A percentile compares a stretch with the other conserved stretches of the same genome.
These are phyloP conservation scores for Spironucleus salmonicida DNA, from an alignment of 208 protist genomes.

Conservation along the genomic window DNA sequence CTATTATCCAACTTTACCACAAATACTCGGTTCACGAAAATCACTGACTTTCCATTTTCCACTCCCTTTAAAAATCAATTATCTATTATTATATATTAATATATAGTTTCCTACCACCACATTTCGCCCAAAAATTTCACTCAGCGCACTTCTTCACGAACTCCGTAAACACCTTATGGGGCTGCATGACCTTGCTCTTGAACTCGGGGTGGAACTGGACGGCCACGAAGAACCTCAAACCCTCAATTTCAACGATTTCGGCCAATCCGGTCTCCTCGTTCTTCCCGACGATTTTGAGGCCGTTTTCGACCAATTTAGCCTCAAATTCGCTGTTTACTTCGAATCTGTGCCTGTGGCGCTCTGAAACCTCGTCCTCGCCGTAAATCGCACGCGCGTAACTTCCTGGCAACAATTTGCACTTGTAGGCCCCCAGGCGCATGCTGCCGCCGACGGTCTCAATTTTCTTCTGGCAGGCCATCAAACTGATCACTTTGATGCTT, in stretches of 20 bases:
- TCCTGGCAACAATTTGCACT: constrained; percentile 38
- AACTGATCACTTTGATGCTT: constrained; percentile 65
- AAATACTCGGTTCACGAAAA: no score
- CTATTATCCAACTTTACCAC: no score
- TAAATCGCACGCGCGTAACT: constrained; percentile 58
- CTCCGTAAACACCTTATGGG: constrained; percentile 84
- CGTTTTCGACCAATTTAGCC: constrained; percentile 55
- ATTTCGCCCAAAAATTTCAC: no score
- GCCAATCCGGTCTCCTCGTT: constrained; percentile 29
- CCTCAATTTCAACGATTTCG: constrained; percentile 60
- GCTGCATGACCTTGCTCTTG: constrained; percentile 68
- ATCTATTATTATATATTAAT: no score
- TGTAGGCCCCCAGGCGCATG: constrained; percentile 87
- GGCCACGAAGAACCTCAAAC: constrained; percentile 66
- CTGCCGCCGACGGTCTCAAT: constrained; percentile 75
- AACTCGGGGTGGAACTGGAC: constrained; percentile 96
- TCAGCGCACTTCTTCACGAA: no score
- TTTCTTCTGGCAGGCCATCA: constrained; percentile 82
- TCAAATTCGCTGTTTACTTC: constrained; percentile 52
- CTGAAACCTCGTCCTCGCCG: constrained; percentile 58
- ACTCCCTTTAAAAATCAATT: no score
- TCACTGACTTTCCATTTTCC: no score
- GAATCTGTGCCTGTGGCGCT: constrained; percentile 89
- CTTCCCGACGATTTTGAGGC: constrained; percentile 65
- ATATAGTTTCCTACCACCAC: no score